Evolutionary conservation across 2,329 filamentous ascomycete genomes (phyloP).

Genomic region (Dichotomopilus funicola): DNA sequence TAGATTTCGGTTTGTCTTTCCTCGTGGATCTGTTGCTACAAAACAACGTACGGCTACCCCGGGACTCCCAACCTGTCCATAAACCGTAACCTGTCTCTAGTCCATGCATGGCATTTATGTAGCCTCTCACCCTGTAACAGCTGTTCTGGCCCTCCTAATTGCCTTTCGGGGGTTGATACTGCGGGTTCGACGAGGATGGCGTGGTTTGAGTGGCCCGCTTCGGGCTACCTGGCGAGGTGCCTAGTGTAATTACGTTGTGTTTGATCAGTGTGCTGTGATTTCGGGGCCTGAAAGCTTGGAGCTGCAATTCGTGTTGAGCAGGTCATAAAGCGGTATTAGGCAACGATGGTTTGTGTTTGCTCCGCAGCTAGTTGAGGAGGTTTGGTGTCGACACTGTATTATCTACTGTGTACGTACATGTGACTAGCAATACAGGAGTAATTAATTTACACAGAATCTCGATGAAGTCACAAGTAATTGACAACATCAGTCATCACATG

Average conservation of each 20-base stretch:
- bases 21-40: slow-evolving; percentile 1
- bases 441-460: no score
- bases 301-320: no score
- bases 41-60: not conserved
- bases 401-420: no score
- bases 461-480: no score
- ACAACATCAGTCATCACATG: no score
- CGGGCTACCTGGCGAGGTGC: slow-evolving; percentile 1
- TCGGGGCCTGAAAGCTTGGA: no score
- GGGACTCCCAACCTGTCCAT: not conserved
- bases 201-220: not conserved
- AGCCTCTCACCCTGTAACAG: not conserved
- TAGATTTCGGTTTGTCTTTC: not conserved
- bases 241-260: not conserved
- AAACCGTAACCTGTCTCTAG: not conserved
- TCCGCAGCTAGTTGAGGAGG: no score
- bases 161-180: not conserved
- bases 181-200: not conserved
- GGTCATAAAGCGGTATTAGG: no score
- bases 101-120: slow-evolving; percentile 1
- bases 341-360: no score
- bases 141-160: not conserved
- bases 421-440: no score
- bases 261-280: no score
- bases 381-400: no score